phyloP scores from a whole-genome alignment of 345 rosid species.

The Hibiscus mutabilis region DNA sequence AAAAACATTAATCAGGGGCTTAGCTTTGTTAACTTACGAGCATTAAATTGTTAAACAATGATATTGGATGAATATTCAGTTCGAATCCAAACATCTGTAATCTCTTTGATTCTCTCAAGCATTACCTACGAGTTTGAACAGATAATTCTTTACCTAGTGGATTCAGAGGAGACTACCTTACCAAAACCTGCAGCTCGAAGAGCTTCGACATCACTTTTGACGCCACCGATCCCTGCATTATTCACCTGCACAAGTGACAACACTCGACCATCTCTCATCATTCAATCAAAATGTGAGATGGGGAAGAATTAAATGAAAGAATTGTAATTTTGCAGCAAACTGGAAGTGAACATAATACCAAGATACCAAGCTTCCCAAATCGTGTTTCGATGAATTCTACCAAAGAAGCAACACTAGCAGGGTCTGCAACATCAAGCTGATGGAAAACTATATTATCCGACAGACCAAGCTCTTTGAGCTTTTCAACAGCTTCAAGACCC shows the following conservation, averaged over 20 bases:
- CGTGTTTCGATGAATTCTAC: slow-evolving; percentile 11
- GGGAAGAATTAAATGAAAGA: neutral
- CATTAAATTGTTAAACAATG: too few relatives aligned
- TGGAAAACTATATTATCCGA: slow-evolving; percentile 22
- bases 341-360: neutral
- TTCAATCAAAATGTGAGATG: neutral
- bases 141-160: neutral
- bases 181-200: slow-evolving; percentile 6
- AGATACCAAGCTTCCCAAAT: slow-evolving; percentile 4
- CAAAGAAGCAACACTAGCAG: slow-evolving; percentile 24
- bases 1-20: too few relatives aligned
- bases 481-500: slow-evolving; percentile 27
- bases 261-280: neutral
- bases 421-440: slow-evolving; percentile 37
- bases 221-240: neutral
- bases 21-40: too few relatives aligned
- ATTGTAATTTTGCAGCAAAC: neutral
- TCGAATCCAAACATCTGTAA: neutral
- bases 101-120: neutral
- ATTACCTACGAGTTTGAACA: neutral
- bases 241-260: neutral
- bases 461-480: slow-evolving; percentile 14
- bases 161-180: slow-evolving; percentile 11
- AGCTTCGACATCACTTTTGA: neutral
- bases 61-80: too few relatives aligned